phyloP scores from a whole-genome alignment of 2,329 filamentous ascomycete species.

The Didymella keratinophila region DNA sequence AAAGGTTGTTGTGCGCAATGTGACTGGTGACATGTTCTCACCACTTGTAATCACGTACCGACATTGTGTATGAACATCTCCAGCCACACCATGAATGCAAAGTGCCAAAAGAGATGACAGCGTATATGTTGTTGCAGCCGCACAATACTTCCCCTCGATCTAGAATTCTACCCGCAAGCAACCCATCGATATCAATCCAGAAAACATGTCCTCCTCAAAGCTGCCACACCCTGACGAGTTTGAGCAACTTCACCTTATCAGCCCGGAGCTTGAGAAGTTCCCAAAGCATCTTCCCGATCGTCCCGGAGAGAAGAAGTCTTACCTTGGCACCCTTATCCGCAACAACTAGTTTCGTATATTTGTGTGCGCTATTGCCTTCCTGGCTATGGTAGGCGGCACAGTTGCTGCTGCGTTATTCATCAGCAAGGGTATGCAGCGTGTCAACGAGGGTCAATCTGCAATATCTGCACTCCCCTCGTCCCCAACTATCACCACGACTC shows the following conservation, averaged over 20 bases:
- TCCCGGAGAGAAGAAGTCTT: not conserved
- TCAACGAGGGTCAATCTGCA: not conserved
- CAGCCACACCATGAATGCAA: not conserved
- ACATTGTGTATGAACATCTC: not conserved
- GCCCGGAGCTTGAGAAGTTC: not conserved
- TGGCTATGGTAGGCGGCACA: not conserved
- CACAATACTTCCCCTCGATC: not conserved
- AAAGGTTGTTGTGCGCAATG: not conserved
- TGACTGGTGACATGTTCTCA: not conserved
- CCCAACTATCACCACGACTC: not conserved
- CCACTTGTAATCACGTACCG: not conserved
- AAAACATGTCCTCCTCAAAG: not conserved
- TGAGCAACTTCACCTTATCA: not conserved
- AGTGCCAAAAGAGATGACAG: not conserved
- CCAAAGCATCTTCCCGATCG: not conserved
- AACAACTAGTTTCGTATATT: constrained; percentile 5
- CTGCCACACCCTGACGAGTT: not conserved
- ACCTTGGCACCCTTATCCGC: not conserved
- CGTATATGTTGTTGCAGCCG: not conserved
- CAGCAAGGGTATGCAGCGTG: not conserved
- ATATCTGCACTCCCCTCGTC: not conserved
- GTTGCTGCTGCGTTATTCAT: not conserved
- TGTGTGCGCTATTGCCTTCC: not conserved
- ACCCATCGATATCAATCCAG: not conserved
- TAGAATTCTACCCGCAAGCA: not conserved